A percentile compares a stretch with the other conserved stretches of the same genome.
Conservation (phyloP, 1,139 yeast species). For the Nakaseomyces kungkrabaensis region DNA sequence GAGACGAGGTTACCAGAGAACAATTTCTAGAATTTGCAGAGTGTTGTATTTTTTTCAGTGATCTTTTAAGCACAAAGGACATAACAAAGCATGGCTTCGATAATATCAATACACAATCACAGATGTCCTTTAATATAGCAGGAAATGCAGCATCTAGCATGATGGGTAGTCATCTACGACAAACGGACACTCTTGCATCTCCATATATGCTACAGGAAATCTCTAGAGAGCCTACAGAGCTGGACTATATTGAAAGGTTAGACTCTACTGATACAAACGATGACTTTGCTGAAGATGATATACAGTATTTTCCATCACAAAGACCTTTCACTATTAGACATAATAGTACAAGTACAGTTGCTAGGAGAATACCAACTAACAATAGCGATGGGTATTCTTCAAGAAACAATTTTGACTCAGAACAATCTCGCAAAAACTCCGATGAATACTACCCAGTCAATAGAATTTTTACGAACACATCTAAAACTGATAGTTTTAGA, state of each 20-base stretch:
- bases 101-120: constrained; percentile 7
- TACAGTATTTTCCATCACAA: constrained; percentile 7
- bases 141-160: constrained; percentile 7
- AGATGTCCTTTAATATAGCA: constrained; percentile 8
- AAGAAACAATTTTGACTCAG: background rate
- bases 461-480: background rate
- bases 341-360: constrained; percentile 15
- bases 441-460: background rate
- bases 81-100: constrained; percentile 4
- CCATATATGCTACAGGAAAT: background rate
- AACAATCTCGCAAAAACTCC: background rate
- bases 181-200: background rate
- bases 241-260: background rate
- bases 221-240: background rate
- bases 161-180: background rate
- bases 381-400: background rate
- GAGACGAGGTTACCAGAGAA: constrained; percentile 46
- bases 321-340: constrained; percentile 6
- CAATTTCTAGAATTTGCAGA: constrained; percentile 57
- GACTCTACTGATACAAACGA: constrained; percentile 1
- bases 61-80: constrained; percentile 13
- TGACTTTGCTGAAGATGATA: constrained; percentile 7
- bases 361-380: constrained; percentile 9
- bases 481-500: constrained; percentile 2
- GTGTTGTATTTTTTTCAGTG: constrained; percentile 29